Conservation (phyloP, 768 basidiomycete species). For the Termitomyces sp. region DNA sequence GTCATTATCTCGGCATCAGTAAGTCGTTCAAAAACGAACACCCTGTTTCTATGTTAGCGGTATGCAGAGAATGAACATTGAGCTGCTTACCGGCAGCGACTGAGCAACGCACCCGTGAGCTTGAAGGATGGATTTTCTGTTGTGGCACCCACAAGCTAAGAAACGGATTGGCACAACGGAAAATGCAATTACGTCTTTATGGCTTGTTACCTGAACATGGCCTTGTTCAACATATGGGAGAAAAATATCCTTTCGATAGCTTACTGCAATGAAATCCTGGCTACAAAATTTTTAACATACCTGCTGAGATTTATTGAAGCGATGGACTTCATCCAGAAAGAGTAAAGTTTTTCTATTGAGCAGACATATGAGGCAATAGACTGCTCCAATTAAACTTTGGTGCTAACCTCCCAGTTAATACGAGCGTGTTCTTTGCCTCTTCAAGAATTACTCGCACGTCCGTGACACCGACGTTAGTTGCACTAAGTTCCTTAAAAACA, state of each 20-base stretch:
- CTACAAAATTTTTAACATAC: conserved; percentile 21
- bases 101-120: conserved; percentile 63
- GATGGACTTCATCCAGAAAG: conserved; percentile 83
- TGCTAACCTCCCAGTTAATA: conserved; percentile 56
- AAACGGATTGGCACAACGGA: neutral
- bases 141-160: conserved; percentile 72
- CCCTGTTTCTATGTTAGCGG: conserved; percentile 33
- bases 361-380: conserved; percentile 2
- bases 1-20: conserved; percentile 52
- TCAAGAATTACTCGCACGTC: conserved; percentile 74
- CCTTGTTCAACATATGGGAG: conserved; percentile 80
- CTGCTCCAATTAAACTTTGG: neutral
- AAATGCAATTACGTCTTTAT: neutral
- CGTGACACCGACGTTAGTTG: conserved; percentile 61
- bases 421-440: conserved; percentile 63
- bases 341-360: conserved; percentile 61
- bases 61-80: neutral
- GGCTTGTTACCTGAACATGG: conserved; percentile 50
- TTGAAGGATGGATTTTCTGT: conserved; percentile 91
- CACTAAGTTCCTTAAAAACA: conserved; percentile 71
- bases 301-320: conserved; percentile 70
- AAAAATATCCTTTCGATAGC: conserved; percentile 56
- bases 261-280: neutral
- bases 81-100: conserved; percentile 62
- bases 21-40: conserved; percentile 68